Conservation (phyloP, 2,329 filamentous ascomycete species). For the Tetracladium maxilliforme region DNA sequence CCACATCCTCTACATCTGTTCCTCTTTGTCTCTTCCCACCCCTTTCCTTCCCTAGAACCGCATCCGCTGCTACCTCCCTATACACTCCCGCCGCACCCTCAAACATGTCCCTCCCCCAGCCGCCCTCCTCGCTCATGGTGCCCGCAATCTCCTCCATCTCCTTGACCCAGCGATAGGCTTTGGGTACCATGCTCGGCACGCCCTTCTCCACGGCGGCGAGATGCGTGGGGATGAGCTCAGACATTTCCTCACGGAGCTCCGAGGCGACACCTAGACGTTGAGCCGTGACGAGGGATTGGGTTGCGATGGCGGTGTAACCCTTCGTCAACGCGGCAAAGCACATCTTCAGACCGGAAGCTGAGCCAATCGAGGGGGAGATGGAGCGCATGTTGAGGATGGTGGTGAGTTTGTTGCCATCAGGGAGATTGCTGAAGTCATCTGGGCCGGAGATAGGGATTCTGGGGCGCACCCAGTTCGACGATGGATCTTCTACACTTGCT, state of each 20-base stretch:
- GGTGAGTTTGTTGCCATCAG: too few relatives aligned
- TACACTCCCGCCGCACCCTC: conserved; percentile 41
- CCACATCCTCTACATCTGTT: conserved; percentile 41
- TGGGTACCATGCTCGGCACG: conserved; percentile 49
- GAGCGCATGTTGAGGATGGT: conserved; percentile 30
- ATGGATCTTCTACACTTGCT: too few relatives aligned
- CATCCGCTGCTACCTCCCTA: conserved; percentile 42
- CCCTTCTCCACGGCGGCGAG: conserved; percentile 30
- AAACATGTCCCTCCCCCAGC: too few relatives aligned
- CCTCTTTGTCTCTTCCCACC: conserved; percentile 39
- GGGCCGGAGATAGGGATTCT: conserved; percentile 26
- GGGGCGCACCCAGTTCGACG: conserved; percentile 6
- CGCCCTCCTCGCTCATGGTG: conserved; percentile 50
- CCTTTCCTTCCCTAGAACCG: conserved; percentile 42
- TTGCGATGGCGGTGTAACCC: conserved; percentile 52
- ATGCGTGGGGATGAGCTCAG: conserved; percentile 28
- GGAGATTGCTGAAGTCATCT: too few relatives aligned
- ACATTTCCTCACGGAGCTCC: conserved; percentile 41
- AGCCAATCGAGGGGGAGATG: conserved; percentile 32
- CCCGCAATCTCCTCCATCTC: conserved; percentile 66
- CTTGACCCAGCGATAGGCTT: conserved; percentile 63
- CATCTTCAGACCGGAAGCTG: conserved; percentile 48
- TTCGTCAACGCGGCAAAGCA: conserved; percentile 48
- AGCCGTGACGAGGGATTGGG: conserved; percentile 60
- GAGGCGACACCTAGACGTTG: conserved; percentile 44